A percentile compares a stretch with the other conserved stretches of the same genome.
phyloP scores from a whole-genome alignment of 148 eudicot species.

The Dysphania ambrosioides region DNA sequence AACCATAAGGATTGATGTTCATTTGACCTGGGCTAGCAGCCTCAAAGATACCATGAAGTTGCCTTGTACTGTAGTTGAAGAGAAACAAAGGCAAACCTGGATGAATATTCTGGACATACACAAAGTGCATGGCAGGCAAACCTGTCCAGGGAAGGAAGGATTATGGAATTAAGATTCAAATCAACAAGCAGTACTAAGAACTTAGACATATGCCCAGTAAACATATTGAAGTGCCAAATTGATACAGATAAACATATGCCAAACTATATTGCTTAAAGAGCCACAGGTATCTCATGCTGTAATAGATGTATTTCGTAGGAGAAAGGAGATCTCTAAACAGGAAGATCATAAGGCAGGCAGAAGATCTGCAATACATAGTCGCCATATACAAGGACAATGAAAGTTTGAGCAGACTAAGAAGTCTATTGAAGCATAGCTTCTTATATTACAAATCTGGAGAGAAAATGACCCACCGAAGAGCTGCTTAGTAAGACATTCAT shows the following conservation, averaged over 20 bases:
- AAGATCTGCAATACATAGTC: background rate
- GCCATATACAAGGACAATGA: background rate
- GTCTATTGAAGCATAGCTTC: background rate
- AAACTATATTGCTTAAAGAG: background rate
- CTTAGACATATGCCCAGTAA: background rate
- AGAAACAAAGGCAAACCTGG: conserved; percentile 74
- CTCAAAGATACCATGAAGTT: conserved; percentile 74
- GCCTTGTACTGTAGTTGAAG: conserved; percentile 63
- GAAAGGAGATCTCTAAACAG: background rate
- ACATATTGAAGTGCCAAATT: background rate
- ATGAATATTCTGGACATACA: conserved; percentile 57
- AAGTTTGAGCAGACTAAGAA: background rate
- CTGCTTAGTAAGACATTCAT: conserved; percentile 69
- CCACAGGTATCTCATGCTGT: background rate
- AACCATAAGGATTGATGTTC: conserved; percentile 69
- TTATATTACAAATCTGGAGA: background rate
- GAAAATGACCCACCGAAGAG: conserved; percentile 62
- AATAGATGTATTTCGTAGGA: background rate
- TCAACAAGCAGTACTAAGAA: background rate
- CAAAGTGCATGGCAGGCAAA: conserved; percentile 54
- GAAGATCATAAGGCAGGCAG: background rate
- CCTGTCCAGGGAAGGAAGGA: conserved; percentile 39
- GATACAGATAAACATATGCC: background rate
- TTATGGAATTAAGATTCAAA: conserved; percentile 6
- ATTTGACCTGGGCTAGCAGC: conserved; percentile 72